Evolutionary conservation across 352 stramenopile genomes (phyloP).

Genomic region (Saprolegnia parasitica): DNA sequence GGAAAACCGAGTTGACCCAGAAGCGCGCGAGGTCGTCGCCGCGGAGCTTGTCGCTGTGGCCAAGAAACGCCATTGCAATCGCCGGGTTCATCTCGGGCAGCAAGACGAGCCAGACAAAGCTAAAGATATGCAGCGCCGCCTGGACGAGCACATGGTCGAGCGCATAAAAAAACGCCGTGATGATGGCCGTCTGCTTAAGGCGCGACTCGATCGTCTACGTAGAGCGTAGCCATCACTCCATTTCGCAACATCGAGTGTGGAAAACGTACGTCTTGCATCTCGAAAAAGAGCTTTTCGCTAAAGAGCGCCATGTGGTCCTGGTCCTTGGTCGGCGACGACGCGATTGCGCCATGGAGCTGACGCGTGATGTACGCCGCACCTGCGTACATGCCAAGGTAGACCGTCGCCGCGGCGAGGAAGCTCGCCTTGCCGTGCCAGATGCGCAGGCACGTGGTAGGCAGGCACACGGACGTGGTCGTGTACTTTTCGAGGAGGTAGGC

Average conservation of each 20-base stretch:
- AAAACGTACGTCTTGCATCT: conserved; percentile 24
- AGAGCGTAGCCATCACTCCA: neutral
- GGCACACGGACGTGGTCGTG: conserved; percentile 20
- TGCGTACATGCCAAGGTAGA: conserved; percentile 28
- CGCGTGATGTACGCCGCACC: conserved; percentile 20
- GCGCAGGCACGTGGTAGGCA: conserved; percentile 7
- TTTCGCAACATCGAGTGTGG: neutral
- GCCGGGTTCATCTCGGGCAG: conserved; percentile 28
- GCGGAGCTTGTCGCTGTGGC: conserved; percentile 15
- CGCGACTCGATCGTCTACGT: conserved; percentile 23
- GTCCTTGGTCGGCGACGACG: conserved; percentile 11
- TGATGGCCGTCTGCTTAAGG: conserved; percentile 24
- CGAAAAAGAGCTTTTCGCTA: conserved; percentile 29
- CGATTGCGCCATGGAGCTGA: conserved; percentile 20
- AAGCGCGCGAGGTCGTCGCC: conserved; percentile 26
- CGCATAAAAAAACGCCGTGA: conserved; percentile 27
- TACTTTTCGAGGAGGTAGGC: conserved; percentile 28
- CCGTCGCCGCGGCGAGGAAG: conserved; percentile 1
- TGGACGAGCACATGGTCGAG: conserved; percentile 22
- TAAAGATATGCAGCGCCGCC: conserved; percentile 14
- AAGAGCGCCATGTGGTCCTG: conserved; percentile 24
- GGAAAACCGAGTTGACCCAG: conserved; percentile 28
- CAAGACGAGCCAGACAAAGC: conserved; percentile 22
- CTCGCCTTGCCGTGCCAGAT: conserved; percentile 20
- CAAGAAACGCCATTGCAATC: conserved; percentile 23